These are phyloP conservation scores for Candida incommunis DNA, from an alignment of 805 yeast species.

Conservation along the genomic window DNA sequence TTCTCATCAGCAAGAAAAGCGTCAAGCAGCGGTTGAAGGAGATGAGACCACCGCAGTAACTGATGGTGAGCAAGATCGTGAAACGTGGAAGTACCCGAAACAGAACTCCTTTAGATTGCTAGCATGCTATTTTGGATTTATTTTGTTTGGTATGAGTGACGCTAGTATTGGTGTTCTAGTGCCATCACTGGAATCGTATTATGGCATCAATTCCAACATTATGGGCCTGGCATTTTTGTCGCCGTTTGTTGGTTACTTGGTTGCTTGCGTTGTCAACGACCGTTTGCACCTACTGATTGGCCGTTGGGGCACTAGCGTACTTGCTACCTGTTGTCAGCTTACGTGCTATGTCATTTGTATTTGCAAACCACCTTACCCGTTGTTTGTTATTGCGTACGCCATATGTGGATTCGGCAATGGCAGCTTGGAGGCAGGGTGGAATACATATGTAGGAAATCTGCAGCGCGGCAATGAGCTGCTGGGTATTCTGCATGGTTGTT, in stretches of 20 bases:
- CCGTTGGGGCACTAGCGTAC: slow-evolving; percentile 28
- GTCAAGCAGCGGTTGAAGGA: background rate
- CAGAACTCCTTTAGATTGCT: background rate
- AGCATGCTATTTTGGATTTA: slow-evolving; percentile 17
- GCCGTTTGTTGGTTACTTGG: slow-evolving; percentile 40
- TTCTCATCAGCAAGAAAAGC: background rate
- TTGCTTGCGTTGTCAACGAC: slow-evolving; percentile 37
- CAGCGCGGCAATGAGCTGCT: background rate
- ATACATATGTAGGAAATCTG: slow-evolving; percentile 33
- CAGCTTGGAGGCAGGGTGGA: slow-evolving; percentile 38
- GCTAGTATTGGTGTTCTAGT: slow-evolving; percentile 48
- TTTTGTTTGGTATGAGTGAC: slow-evolving; percentile 41
- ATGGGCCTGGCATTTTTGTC: slow-evolving; percentile 38
- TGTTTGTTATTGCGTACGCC: slow-evolving; percentile 27
- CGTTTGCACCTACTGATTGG: slow-evolving; percentile 31
- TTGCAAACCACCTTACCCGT: slow-evolving; percentile 27
- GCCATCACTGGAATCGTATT: slow-evolving; percentile 35
- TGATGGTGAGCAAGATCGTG: background rate
- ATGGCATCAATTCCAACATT: slow-evolving; percentile 32
- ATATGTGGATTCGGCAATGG: slow-evolving; percentile 45
- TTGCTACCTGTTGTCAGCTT: slow-evolving; percentile 25
- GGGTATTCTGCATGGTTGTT: slow-evolving; percentile 1
- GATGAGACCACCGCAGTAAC: background rate
- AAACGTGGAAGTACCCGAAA: background rate
- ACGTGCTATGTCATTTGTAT: slow-evolving; percentile 27